Base-by-base conservation (phyloP, 441 rosid genomes). In the Macaranga tanarius region DNA sequence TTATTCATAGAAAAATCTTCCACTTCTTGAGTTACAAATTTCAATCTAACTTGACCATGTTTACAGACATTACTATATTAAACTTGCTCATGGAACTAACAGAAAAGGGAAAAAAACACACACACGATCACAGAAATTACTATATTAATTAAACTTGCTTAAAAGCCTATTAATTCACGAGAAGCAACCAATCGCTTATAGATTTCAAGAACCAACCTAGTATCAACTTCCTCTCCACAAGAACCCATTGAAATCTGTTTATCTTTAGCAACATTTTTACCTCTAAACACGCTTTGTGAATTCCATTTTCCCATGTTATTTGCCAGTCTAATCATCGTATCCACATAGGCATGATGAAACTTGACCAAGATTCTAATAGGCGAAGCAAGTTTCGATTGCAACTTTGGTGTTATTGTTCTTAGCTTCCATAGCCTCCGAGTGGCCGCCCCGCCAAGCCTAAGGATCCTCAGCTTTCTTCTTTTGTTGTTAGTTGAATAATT, bases 181-280 rank as follows among this genome's bases (percentile, higher is more conserved):
- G 80, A 72, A 73, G 79, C 76, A 2, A 60, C 69, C 38, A 77
- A 42, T 51, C 73, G 70, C 67, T 81, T 75, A 31, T 73, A 77
- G 28, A 77, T 73, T 65, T 82, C 75, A 79, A 80, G 20, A 42
- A 73, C 77, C 62, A 75, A 72, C 45, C 12, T 70, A 40, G 67
- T 28, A 7, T 85, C 83, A 57, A 85, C 79, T 70, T 73, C 76
- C 13, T 80, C 81, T 5, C 82, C 84, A 20, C 65, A 66, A 20
- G 76, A 79, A 26, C 67, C 64, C 59, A 70, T 10, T 1, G 70
- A 26, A 58, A 82, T 31, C 5, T 71, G 63, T 6, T 10, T 65
- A 52, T 23, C 62, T 55, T 62, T 77, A 8, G 77, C 71, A 45
- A 77, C 63, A 44, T 61, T 78, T 17, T 69, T 69, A 9, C 75